Evolutionary conservation across 2,329 filamentous ascomycete genomes (phyloP).

Genomic region (Pseudogymnoascus sp.): DNA sequence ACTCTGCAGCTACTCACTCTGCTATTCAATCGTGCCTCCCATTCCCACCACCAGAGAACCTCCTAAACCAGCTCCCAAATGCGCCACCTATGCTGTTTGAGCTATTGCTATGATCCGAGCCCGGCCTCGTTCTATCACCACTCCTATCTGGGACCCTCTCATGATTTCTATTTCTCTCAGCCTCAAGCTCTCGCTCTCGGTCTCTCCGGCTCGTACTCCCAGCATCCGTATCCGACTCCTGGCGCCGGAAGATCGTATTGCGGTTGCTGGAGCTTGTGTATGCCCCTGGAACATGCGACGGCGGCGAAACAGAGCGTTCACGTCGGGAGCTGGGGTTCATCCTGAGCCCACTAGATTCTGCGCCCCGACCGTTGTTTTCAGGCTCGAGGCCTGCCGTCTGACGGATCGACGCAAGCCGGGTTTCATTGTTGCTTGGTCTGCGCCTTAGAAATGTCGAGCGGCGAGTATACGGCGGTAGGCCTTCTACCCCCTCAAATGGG

Average conservation of each 20-base stretch:
- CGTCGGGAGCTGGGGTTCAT: not conserved
- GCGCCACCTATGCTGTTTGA: not conserved
- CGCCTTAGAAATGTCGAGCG: not conserved
- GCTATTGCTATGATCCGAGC: constrained; percentile 1
- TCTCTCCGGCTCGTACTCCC: not conserved
- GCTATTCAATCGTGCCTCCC: not conserved
- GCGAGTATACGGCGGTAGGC: not conserved
- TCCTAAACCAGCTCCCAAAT: constrained; percentile 4
- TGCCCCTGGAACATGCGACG: not conserved
- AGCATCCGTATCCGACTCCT: not conserved
- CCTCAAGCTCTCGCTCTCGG: not conserved
- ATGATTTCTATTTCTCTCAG: not conserved
- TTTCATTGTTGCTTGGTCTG: constrained; percentile 1
- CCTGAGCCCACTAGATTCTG: not conserved
- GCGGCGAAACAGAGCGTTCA: not conserved
- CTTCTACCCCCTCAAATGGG: not conserved
- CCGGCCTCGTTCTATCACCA: not conserved
- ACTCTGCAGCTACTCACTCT: not conserved
- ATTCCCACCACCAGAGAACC: not conserved
- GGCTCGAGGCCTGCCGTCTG: not conserved
- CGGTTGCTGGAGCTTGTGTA: not conserved
- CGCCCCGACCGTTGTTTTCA: not conserved
- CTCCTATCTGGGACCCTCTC: not conserved
- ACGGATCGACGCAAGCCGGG: not conserved
- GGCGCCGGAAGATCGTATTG: not conserved